These are phyloP conservation scores for Trametes cingulata DNA, from an alignment of 768 basidiomycete genomes.

Conservation along the genomic window DNA sequence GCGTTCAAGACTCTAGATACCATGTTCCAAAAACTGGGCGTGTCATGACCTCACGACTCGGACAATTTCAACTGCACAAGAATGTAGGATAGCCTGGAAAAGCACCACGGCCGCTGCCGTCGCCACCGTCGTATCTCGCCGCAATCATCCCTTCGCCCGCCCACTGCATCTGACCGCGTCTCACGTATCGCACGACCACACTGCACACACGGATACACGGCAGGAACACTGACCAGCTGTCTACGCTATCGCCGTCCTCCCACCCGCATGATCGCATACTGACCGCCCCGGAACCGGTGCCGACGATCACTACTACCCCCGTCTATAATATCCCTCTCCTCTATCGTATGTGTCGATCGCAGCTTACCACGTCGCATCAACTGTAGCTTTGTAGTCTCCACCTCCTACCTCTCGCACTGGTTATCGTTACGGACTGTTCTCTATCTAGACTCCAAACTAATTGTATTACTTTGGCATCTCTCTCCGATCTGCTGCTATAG, in stretches of 20 bases:
- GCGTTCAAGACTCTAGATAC: conserved; percentile 89
- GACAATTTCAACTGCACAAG: neutral
- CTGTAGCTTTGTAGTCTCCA: conserved; percentile 20
- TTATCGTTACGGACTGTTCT: conserved; percentile 9
- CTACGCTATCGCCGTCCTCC: neutral
- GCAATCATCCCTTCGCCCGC: neutral
- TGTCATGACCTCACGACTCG: conserved; percentile 32
- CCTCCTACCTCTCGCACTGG: neutral
- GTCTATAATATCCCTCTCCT: neutral
- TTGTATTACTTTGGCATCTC: conserved; percentile 17
- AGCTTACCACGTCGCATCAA: conserved; percentile 10
- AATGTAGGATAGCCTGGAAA: conserved; percentile 9
- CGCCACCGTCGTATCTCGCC: neutral
- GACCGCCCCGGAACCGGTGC: neutral
- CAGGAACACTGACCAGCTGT: neutral
- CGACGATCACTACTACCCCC: neutral
- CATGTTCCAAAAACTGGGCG: conserved; percentile 77
- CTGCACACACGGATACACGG: neutral
- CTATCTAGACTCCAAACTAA: conserved; percentile 8
- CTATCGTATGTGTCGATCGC: conserved; percentile 6
- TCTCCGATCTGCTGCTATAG: no score
- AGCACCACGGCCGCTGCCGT: neutral
- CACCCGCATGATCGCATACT: neutral
- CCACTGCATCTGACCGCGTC: neutral
- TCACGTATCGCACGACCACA: neutral